Conservation (phyloP, 1,284 basidiomycete genomes). For the Austroboletus olivaceoglutinosus region DNA sequence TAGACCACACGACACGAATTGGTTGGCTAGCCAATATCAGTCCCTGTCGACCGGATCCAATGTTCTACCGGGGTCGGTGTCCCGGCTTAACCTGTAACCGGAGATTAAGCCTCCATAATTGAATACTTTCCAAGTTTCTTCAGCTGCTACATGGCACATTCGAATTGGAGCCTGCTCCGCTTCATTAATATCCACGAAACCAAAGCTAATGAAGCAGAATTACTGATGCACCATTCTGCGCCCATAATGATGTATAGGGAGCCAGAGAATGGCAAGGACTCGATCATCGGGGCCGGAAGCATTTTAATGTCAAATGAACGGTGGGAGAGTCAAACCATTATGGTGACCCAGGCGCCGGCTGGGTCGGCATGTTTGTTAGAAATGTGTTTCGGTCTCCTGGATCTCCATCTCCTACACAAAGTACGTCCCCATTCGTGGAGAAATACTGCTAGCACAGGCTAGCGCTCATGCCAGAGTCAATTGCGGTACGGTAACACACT, state of each 20-base stretch:
- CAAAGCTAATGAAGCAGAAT: background rate
- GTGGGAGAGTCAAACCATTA: background rate
- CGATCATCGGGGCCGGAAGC: background rate
- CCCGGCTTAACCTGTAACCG: background rate
- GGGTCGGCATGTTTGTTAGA: background rate
- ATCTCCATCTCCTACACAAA: background rate
- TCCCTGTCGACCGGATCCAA: background rate
- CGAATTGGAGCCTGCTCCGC: background rate
- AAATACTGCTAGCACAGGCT: background rate
- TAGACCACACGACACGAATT: background rate
- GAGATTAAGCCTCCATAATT: background rate
- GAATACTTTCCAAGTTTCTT: background rate
- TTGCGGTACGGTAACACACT: background rate
- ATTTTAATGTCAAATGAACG: background rate
- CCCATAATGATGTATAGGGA: background rate
- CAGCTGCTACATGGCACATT: background rate
- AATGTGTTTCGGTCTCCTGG: background rate
- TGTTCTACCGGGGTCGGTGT: background rate
- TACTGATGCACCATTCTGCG: background rate
- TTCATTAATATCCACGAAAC: conserved; percentile 1
- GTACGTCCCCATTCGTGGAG: no score
- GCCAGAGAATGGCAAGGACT: background rate
- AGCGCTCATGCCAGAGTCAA: background rate
- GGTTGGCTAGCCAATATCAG: background rate
- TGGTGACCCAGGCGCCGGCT: no score